Percentiles rank a stretch among this genome's conserved stretches.
Conservation (phyloP, 2,329 filamentous ascomycete genomes). For the Apiospora koreana region DNA sequence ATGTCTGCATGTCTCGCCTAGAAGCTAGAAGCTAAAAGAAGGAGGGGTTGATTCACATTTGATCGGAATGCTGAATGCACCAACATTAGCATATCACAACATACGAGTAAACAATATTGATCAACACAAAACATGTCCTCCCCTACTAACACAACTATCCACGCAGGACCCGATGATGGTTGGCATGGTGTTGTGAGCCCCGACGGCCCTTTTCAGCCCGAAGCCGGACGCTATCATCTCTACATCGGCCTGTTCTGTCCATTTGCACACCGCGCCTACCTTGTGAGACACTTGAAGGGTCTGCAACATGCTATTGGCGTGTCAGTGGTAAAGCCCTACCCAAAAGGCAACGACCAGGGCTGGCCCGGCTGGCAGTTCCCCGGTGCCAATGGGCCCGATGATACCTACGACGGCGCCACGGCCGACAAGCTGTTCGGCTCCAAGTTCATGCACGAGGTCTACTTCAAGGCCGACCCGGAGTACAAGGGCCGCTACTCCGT, state of each 20-base stretch:
- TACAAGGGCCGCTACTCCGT: slow-evolving; percentile 65
- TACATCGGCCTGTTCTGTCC: slow-evolving; percentile 61
- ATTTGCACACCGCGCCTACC: slow-evolving; percentile 62
- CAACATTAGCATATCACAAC: too few relatives aligned
- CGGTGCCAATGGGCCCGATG: slow-evolving; percentile 34
- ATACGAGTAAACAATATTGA: too few relatives aligned
- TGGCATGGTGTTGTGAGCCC: slow-evolving; percentile 28
- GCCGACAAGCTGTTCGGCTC: slow-evolving; percentile 60
- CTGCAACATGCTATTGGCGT: slow-evolving; percentile 54
- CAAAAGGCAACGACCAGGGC: slow-evolving; percentile 63
- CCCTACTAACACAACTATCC: slow-evolving; percentile 18
- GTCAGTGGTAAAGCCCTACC: slow-evolving; percentile 64
- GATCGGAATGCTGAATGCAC: too few relatives aligned
- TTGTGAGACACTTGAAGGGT: slow-evolving; percentile 59
- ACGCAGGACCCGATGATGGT: slow-evolving; percentile 24
- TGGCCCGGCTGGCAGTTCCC: slow-evolving; percentile 67
- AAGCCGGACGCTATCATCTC: slow-evolving; percentile 26
- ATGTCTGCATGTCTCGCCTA: background rate
- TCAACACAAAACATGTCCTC: background rate
- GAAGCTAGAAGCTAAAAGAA: too few relatives aligned
- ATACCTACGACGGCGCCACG: slow-evolving; percentile 60
- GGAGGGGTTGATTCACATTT: background rate
- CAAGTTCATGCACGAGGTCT: slow-evolving; percentile 61
- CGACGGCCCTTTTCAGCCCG: slow-evolving; percentile 23
- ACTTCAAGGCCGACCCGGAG: slow-evolving; percentile 60